Evolutionary conservation across 2,329 filamentous ascomycete genomes (phyloP).

Genomic region (Scedosporium boydii): DNA sequence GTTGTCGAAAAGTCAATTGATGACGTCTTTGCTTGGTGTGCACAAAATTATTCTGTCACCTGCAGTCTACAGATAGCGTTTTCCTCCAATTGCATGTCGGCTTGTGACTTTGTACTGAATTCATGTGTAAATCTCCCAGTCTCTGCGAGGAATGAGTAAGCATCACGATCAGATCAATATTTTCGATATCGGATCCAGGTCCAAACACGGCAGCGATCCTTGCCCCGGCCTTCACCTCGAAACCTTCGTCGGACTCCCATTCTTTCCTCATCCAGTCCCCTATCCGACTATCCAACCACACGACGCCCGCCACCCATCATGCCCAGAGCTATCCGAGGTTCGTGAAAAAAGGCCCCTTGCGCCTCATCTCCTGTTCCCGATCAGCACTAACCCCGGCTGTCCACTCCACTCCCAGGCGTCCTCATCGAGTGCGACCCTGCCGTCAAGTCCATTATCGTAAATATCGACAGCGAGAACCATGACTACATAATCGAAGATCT

Average conservation of each 20-base stretch:
- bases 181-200: not conserved
- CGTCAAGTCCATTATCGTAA: conserved; percentile 76
- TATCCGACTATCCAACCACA: not conserved
- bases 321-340: conserved; percentile 49
- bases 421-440: conserved; percentile 77
- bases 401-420: conserved; percentile 39
- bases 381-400: conserved; percentile 7
- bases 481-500: conserved; percentile 73
- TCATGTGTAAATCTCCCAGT: too few relatives aligned
- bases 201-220: not conserved
- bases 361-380: conserved; percentile 1
- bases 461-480: conserved; percentile 61
- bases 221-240: not conserved
- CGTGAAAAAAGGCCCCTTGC: conserved; percentile 7
- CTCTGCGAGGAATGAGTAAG: not conserved
- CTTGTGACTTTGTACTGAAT: too few relatives aligned
- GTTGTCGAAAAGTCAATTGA: not conserved
- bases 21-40: not conserved
- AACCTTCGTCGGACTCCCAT: not conserved
- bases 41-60: not conserved
- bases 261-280: not conserved
- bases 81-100: not conserved
- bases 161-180: not conserved
- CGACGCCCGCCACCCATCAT: conserved; percentile 24
- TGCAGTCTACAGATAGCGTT: not conserved